Evolutionary conservation across 2,329 filamentous ascomycete species (phyloP).

Genomic region (Penicillium sp.): DNA sequence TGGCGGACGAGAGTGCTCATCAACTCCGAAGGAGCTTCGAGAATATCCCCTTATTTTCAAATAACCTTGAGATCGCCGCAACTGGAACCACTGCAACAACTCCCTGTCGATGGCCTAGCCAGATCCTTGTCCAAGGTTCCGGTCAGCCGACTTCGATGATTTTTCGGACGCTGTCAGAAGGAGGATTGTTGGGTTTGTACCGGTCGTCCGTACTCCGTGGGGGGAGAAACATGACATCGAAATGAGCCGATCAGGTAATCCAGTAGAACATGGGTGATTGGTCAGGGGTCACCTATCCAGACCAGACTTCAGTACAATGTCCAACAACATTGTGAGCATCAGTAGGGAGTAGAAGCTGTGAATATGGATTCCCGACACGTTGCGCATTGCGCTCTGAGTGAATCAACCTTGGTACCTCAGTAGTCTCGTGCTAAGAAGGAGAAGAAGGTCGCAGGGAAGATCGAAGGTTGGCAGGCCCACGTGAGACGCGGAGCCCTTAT

Average conservation of each 20-base stretch:
- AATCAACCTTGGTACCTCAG: not conserved
- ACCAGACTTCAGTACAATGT: not conserved
- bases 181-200: not conserved
- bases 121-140: slow-evolving; percentile 12
- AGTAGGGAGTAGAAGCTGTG: not conserved
- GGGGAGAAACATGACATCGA: slow-evolving; percentile 2
- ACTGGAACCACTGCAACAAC: not conserved
- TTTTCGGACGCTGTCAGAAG: slow-evolving; percentile 4
- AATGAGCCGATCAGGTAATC: slow-evolving; percentile 22
- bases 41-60: slow-evolving; percentile 8
- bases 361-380: slow-evolving; percentile 6
- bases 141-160: slow-evolving; percentile 24
- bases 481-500: slow-evolving; percentile 30
- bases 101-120: slow-evolving; percentile 1
- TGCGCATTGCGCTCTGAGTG: slow-evolving; percentile 2
- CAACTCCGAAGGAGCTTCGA: slow-evolving; percentile 20
- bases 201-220: not conserved
- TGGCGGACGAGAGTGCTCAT: slow-evolving; percentile 11
- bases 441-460: slow-evolving; percentile 14
- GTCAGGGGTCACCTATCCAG: not conserved
- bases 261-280: slow-evolving; percentile 8
- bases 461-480: slow-evolving; percentile 20
- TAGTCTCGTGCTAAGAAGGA: slow-evolving; percentile 5
- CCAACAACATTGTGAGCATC: slow-evolving; percentile 8
- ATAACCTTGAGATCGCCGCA: slow-evolving; percentile 19